Percentiles rank a stretch among this genome's conserved stretches.
Evolutionary conservation across 1,139 yeast species (phyloP).

Genomic region (Lodderomyces parapsilosis): DNA sequence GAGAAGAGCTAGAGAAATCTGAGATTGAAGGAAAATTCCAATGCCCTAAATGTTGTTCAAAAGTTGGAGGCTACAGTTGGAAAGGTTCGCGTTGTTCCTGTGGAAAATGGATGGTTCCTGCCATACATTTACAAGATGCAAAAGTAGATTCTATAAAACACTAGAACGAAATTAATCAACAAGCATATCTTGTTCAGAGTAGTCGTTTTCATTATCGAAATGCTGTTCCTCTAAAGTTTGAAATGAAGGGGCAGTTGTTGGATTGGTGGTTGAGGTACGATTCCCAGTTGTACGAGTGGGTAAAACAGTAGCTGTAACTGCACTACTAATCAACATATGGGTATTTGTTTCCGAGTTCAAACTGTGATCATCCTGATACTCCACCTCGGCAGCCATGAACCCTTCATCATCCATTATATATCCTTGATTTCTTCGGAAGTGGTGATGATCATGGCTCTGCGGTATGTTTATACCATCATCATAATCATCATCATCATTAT

Average conservation of each 20-base stretch:
- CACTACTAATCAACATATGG: constrained; percentile 21
- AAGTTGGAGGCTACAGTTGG: constrained; percentile 92
- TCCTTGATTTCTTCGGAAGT: neutral
- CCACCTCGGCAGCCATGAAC: constrained; percentile 60
- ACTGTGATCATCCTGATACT: constrained; percentile 55
- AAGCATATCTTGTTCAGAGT: constrained; percentile 47
- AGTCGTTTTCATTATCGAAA: constrained; percentile 13
- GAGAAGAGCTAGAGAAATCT: constrained; percentile 62
- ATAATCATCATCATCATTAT: constrained; percentile 15
- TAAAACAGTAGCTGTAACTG: constrained; percentile 16
- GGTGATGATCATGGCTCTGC: neutral
- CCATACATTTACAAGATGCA: constrained; percentile 75
- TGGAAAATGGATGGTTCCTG: constrained; percentile 95
- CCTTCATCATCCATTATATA: constrained; percentile 31
- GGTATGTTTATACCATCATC: neutral
- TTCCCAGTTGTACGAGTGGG: constrained; percentile 17
- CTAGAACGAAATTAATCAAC: constrained; percentile 10
- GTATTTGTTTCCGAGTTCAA: constrained; percentile 21
- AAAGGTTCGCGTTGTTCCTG: constrained; percentile 93
- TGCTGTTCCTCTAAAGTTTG: constrained; percentile 12
- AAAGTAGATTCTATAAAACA: constrained; percentile 66
- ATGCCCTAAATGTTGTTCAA: constrained; percentile 83
- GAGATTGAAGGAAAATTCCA: constrained; percentile 80
- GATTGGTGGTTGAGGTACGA: constrained; percentile 20
- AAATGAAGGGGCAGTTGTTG: constrained; percentile 19